These are phyloP conservation scores for Haplosporangium gracile DNA, from an alignment of 192 early-diverging fungal genomes.

Conservation along the genomic window DNA sequence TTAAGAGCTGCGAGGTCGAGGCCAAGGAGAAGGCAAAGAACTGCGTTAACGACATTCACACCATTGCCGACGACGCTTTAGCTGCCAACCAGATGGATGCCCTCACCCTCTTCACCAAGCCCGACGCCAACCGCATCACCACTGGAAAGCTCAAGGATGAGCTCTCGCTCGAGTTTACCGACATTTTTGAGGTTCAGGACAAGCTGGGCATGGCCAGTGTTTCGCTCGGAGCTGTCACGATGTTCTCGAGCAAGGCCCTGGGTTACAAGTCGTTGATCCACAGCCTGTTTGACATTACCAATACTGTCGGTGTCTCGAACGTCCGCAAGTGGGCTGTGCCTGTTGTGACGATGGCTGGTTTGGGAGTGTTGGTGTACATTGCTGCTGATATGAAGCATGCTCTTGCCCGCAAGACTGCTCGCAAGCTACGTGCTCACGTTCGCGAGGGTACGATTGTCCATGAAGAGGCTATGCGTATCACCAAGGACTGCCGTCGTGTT, in stretches of 20 bases:
- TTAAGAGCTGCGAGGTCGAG: conserved; percentile 70
- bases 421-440: conserved; percentile 65
- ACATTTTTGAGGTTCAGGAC: conserved; percentile 55
- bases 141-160: conserved; percentile 62
- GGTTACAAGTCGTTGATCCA: conserved; percentile 56
- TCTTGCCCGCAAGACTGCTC: conserved; percentile 77
- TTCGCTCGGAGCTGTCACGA: conserved; percentile 54
- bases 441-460: conserved; percentile 67
- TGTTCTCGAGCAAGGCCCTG: conserved; percentile 47
- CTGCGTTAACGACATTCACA: conserved; percentile 59
- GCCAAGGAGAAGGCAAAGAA: conserved; percentile 59
- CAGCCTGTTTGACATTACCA: conserved; percentile 61
- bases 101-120: conserved; percentile 33
- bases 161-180: conserved; percentile 51
- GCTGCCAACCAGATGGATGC: conserved; percentile 33
- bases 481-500: conserved; percentile 72
- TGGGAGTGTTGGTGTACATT: conserved; percentile 74
- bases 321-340: conserved; percentile 74
- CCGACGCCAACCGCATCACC: conserved; percentile 48
- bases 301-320: conserved; percentile 72
- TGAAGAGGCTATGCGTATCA: conserved; percentile 73
- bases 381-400: conserved; percentile 78
- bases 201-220: conserved; percentile 53
- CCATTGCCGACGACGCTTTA: conserved; percentile 50
- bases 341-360: conserved; percentile 66